Percentiles rank a stretch among this genome's conserved stretches.
phyloP scores from a whole-genome alignment of 441 rosid genomes.

The Pelargonium citronellum region DNA sequence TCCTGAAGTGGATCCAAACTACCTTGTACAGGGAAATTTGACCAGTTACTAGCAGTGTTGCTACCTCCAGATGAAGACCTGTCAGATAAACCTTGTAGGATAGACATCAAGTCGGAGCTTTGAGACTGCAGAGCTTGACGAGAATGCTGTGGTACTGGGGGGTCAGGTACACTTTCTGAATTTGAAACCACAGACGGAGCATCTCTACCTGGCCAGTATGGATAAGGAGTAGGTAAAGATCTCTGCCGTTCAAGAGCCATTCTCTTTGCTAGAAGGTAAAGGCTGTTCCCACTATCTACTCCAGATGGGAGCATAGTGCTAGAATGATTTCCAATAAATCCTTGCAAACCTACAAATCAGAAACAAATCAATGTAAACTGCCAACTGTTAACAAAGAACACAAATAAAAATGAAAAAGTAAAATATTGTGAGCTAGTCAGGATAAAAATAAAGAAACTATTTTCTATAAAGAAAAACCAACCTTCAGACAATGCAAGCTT shows the following conservation, averaged over 20 bases:
- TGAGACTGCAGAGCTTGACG: slow-evolving; percentile 52
- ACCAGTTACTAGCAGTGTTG: slow-evolving; percentile 53
- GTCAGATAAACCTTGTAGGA: slow-evolving; percentile 64
- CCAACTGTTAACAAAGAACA: background rate
- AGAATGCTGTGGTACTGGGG: slow-evolving; percentile 35
- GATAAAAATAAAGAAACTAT: background rate
- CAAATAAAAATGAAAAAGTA: background rate
- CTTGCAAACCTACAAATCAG: slow-evolving; percentile 51
- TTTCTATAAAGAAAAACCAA: slow-evolving; percentile 22
- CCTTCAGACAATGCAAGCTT: slow-evolving; percentile 40
- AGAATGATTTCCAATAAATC: slow-evolving; percentile 48
- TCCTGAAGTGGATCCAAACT: slow-evolving; percentile 54
- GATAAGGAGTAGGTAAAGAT: slow-evolving; percentile 46
- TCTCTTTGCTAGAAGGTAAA: slow-evolving; percentile 67
- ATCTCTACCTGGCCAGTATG: slow-evolving; percentile 76
- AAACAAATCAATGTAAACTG: slow-evolving; percentile 8
- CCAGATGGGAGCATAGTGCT: slow-evolving; percentile 40
- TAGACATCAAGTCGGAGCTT: slow-evolving; percentile 63
- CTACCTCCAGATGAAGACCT: slow-evolving; percentile 51
- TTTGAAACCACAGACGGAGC: slow-evolving; percentile 48
- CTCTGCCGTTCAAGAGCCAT: slow-evolving; percentile 73
- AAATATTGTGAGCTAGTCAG: background rate
- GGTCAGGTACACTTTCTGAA: slow-evolving; percentile 48
- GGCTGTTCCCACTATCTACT: slow-evolving; percentile 55
- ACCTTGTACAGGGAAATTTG: slow-evolving; percentile 48